Base-by-base conservation (phyloP, 2,329 filamentous ascomycete genomes). In the Ceratocystis lukuohia region DNA sequence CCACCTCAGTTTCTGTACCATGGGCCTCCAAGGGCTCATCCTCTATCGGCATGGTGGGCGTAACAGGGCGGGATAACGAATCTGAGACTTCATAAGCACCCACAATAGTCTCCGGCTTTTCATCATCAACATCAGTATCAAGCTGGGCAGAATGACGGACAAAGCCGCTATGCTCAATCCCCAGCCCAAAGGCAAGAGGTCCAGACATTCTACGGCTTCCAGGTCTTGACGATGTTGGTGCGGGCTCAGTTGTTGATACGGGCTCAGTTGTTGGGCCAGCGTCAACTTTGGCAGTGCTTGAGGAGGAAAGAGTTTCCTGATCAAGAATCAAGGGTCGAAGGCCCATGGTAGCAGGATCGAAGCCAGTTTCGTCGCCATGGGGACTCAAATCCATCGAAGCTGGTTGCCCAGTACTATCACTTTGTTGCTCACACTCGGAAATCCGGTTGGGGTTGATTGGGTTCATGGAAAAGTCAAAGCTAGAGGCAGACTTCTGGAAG, bases 161-260 rank as follows among this genome's bases (percentile, higher is more conserved):
- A 25, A 66, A 44, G n/a, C 59, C 65, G 15, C 61, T 63, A n/a
- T 62, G 12, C 37, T 66, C 61, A 28, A 62, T 57, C 17, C 66
- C 62, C 6, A 65, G 62, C 17, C 62, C 66, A n/a, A 84, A 79
- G 25, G 78, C 71, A 53, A 75, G 72, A 59, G 57, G 30, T 3
- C 44, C 33, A 61, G 44, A 48, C 8, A 61, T 48, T 8, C 62
- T 61, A 33, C 41, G 33, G 8, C 53, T 61, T n/a, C 48, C 30
- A n/a, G 62, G 44, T 37, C 41, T 33, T 30, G 50, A 48, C 10
- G 17, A 59, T 10, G 56, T 59, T 4, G 20, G 15, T 22, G n/a
- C 12, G 33, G 12, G 17, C 25, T 37, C 56, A 28, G 28, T 5
- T 53, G 48, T n/a, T 8, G 28, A 28, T 28, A 6, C 12, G 33